These are phyloP conservation scores for Tolypocladium nubicola DNA, from an alignment of 2,329 filamentous ascomycete species.

Conservation along the genomic window DNA sequence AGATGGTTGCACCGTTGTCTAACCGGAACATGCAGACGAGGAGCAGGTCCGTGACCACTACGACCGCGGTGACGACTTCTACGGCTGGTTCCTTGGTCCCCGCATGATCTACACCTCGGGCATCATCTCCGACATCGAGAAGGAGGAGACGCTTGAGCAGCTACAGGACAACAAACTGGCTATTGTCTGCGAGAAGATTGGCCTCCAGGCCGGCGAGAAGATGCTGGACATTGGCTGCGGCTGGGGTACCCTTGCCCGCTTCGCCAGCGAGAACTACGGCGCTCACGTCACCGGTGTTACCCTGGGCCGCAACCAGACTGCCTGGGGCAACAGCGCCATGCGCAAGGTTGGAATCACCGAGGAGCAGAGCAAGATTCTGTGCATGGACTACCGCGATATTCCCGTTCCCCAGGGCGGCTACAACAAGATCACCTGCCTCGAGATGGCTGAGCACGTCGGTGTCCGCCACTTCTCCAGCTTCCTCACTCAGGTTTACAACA, in stretches of 20 bases:
- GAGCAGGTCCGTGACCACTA: conserved; percentile 98
- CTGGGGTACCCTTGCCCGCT: conserved; percentile 93
- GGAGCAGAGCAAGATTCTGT: conserved; percentile 82
- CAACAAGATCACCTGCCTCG: conserved; percentile 93
- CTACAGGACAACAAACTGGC: conserved; percentile 96
- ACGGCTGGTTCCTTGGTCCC: conserved; percentile 94
- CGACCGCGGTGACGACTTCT: conserved; percentile 96
- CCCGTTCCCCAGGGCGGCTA: conserved; percentile 60
- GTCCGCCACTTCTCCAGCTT: conserved; percentile 78
- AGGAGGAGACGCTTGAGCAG: conserved; percentile 85
- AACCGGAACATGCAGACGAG: conserved; percentile 43
- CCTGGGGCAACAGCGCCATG: conserved; percentile 88
- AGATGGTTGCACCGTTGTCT: not conserved
- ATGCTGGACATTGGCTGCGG: conserved; percentile 95
- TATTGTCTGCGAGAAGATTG: conserved; percentile 93
- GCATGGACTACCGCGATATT: conserved; percentile 96
- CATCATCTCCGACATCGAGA: conserved; percentile 77
- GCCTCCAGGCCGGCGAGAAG: conserved; percentile 65
- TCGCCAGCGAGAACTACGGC: conserved; percentile 85
- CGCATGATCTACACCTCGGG: conserved; percentile 99
- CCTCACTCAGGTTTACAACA: conserved; percentile 78
- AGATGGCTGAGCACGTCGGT: conserved; percentile 98
- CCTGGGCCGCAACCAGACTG: conserved; percentile 90
- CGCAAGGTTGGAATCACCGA: conserved; percentile 73
- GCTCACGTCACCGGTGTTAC: conserved; percentile 82